phyloP scores from a whole-genome alignment of 1,139 yeast genomes.

The Blastobotrys buckinghamii region DNA sequence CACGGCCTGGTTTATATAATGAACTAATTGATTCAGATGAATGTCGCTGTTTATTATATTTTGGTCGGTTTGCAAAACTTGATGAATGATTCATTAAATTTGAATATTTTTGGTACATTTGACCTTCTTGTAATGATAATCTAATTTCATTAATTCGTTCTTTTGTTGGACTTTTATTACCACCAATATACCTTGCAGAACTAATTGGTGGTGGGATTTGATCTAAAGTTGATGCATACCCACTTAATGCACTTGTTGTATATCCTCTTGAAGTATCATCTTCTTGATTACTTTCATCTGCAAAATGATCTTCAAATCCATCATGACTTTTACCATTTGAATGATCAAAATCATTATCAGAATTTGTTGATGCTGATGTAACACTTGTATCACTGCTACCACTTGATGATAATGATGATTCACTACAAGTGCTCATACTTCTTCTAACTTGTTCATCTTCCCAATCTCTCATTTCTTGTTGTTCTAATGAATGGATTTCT shows the following conservation, averaged over 20 bases:
- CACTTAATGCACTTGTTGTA: conserved; percentile 1
- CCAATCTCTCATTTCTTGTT: conserved; percentile 23
- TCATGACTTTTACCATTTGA: neutral
- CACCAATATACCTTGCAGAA: neutral
- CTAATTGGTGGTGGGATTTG: neutral
- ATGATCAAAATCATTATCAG: neutral
- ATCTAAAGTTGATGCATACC: neutral
- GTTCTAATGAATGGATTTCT: conserved; percentile 26
- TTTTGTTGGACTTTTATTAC: neutral
- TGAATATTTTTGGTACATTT: conserved; percentile 15
- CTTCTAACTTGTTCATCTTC: conserved; percentile 4
- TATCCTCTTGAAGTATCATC: conserved; percentile 5
- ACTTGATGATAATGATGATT: conserved; percentile 3
- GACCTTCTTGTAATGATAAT: conserved; percentile 16
- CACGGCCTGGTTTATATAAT: conserved; percentile 19
- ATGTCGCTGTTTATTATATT: conserved; percentile 8
- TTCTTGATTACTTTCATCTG: conserved; percentile 3
- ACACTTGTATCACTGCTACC: conserved; percentile 9
- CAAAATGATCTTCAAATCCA: neutral
- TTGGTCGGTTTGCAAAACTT: neutral
- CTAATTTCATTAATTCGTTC: conserved; percentile 15
- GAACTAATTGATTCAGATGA: conserved; percentile 19
- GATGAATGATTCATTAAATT: conserved; percentile 9
- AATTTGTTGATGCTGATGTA: neutral
- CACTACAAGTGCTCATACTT: neutral